Base-by-base conservation (phyloP, 2,329 filamentous ascomycete species). In the Aspergillus sojae region DNA sequence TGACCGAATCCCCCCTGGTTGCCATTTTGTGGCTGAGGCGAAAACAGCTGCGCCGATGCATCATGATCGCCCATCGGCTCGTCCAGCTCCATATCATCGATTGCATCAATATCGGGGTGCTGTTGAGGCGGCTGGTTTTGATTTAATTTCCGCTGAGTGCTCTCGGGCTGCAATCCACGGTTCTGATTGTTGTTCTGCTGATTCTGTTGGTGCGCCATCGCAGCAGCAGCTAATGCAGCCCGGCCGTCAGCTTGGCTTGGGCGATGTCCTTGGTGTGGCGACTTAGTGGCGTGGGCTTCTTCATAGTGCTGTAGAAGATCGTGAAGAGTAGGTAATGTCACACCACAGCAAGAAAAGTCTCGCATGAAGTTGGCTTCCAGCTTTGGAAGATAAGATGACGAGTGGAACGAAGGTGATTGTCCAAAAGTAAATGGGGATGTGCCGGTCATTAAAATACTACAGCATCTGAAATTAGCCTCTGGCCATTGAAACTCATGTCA, bases 31-130 rank as follows among this genome's bases (percentile, higher is more conserved):
- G 91, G 88, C 41, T 88, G 86, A 67, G 86, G 83, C 57, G 89
- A 76, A 64, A 79, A 82, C 62, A 80, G 63, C 65, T 81, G 71
- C 56, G 76, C 70, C 58, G 76, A 67, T 62, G 71, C 65, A 72
- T 82, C 69, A 16, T 69, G 73, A 70, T 82, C 74, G 63, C 87
- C 89, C 56, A 91, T 84, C 9, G 89, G 86, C 71, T 97, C 93
- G 73, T 98, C 94, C 90, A 98, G 91, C 73, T 98, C 94, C 94
- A 98, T 97, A 73, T 96, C 93, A 58, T 93, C 93, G 34, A 96
- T 87, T 21, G 92, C 88, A 73, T 96, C 94, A 83, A 96, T 88
- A 65, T 96, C 91, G 26, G 72, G 70, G 60, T 77, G 75, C 46
- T 75, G 74, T 58, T 74, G 72, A 55, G 69, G 53, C 14, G 70